Base-by-base conservation (phyloP, 345 rosid genomes). In the Syzygium aqueum region DNA sequence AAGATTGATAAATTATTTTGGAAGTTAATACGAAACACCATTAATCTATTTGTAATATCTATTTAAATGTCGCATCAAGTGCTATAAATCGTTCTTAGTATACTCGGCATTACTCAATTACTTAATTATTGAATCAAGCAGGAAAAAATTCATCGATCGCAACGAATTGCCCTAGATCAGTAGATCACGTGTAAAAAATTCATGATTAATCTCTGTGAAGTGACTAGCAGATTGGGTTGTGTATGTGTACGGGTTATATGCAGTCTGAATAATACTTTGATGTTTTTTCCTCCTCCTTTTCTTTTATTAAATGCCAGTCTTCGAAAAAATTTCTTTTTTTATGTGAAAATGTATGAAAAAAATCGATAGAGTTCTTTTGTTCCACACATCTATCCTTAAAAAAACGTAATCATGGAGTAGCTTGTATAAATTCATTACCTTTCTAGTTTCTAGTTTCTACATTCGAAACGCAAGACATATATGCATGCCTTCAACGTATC, bases 111-210 rank as follows among this genome's bases (percentile, higher is more conserved):
- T 73, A 33, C 3, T 73, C 7, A 73, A 33, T 67, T 0, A 67
- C 5, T 65, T 15, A 2, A 7, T 65, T 0, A 56, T 10, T 11
- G 11, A 57, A 11, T 54, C n/a, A 2, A 57, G n/a, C n/a, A 0
- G 5, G n/a, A 13, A 57, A 57, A 54, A 25, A 10, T 57, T 11
- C 28, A 25, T 4, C 5, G 13, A 10, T 22, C 23, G 8, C 8
- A 4, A 9, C 5, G 3, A 23, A 23, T 51, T 56, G 61, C 23
- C 10, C 57, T 43, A 43, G 46, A 43, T 43, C 46, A 43, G 1
- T 54, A 21, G 23, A 54, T 2, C 0, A 1, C 22, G 8, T 2
- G 46, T 16, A 16, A 33, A 33, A 4, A 67, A 17, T 33, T 4
- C 46, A 67, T 8, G 78, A 33, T 9, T 8, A 17, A 37, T 17